phyloP scores from a whole-genome alignment of 768 basidiomycete species.

The Boletus pseudo-olivaceus region DNA sequence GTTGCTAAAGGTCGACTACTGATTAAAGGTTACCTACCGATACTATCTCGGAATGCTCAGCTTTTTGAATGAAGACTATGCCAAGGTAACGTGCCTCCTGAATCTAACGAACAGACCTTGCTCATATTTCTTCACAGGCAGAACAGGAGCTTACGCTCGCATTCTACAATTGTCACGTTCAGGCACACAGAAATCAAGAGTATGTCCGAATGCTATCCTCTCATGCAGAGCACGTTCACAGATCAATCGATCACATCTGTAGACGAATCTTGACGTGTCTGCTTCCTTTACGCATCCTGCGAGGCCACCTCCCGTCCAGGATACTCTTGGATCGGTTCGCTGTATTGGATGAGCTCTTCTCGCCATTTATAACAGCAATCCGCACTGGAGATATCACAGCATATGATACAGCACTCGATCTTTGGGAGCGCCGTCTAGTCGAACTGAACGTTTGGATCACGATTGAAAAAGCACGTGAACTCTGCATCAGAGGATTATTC shows the following conservation, averaged over 20 bases:
- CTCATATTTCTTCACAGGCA: conserved; percentile 45
- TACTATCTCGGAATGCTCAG: conserved; percentile 95
- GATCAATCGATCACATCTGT: background rate
- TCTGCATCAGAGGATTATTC: conserved; percentile 82
- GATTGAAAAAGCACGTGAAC: conserved; percentile 83
- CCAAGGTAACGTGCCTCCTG: conserved; percentile 49
- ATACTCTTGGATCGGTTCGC: conserved; percentile 73
- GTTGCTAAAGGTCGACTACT: conserved; percentile 15
- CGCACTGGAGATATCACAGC: conserved; percentile 67
- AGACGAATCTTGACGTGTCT: conserved; percentile 92
- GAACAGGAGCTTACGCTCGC: conserved; percentile 85
- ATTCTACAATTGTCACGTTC: conserved; percentile 76
- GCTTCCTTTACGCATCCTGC: conserved; percentile 83
- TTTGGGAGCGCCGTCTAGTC: conserved; percentile 69
- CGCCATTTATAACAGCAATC: conserved; percentile 80
- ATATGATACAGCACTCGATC: conserved; percentile 79
- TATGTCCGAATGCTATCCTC: conserved; percentile 35
- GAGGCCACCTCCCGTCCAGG: conserved; percentile 78
- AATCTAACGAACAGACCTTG: background rate
- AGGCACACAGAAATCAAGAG: conserved; percentile 78
- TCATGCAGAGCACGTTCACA: background rate
- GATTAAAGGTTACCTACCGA: conserved; percentile 77
- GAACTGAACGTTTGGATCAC: conserved; percentile 84
- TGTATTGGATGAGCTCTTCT: conserved; percentile 65
- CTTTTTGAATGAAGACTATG: conserved; percentile 90